Base-by-base conservation (phyloP, 2,329 filamentous ascomycete genomes). In the Claviceps digitariae region DNA sequence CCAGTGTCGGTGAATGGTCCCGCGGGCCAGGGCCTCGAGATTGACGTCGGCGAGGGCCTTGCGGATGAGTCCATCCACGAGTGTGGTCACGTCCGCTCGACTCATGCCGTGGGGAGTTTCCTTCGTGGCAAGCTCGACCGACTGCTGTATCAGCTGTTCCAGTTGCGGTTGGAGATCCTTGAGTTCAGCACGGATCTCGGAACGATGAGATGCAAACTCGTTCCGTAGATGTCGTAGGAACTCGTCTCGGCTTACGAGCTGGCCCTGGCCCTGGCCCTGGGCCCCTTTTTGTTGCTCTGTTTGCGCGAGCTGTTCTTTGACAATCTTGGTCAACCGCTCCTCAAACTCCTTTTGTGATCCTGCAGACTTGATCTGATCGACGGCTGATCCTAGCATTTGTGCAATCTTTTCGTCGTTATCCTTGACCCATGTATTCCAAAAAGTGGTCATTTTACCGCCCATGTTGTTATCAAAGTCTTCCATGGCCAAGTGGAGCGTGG, bases 381-480 rank as follows among this genome's bases (percentile, higher is more conserved):
- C 50, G 7, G 61, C 63, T 7, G 63, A 62, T 7, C 63, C 62
- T 3, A 71, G 56, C 34, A 64, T 58, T 43, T 63, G 56, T 1
- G 62, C 54, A 21, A 72, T 64, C 51, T 67, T 66, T 50, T 67
- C 64, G 15, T 74, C 63, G 62, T 82, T 83, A 20, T 71, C 70
- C 43, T 66, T 67, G 29, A 79, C 61, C 74, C 78, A 83, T 0
- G 68, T 66, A 21, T 74, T 68, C 78, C 78, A 83, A 4, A 70
- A 66, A 40, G 54, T 67, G 1, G 67, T 65, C 43, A 71, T 59
- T 31, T 66, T 66, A 6, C 57, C 55, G 48, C 67, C 60, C 3
- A 71, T 25, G 1, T 55, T 57, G 15, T 52, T 44, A 10, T 66
- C 63, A 17, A 63, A 57, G 3, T 58, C 58, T 1, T 65, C 60